These are phyloP conservation scores for Hylodesmum podocarpum DNA, from an alignment of 306 rosid genomes.

Conservation along the genomic window DNA sequence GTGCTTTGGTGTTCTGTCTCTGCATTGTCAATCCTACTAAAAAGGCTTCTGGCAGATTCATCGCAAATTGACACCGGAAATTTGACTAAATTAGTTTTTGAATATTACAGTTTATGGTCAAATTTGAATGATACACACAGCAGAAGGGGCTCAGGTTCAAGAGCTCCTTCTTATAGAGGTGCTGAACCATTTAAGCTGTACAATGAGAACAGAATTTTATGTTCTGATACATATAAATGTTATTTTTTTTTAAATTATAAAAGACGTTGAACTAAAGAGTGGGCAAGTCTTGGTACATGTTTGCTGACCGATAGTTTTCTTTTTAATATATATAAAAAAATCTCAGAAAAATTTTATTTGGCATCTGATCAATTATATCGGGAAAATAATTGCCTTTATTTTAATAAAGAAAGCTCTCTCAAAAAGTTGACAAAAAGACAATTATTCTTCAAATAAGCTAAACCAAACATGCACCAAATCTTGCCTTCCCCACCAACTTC, in stretches of 20 bases:
- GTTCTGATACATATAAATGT: not conserved
- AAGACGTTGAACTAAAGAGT: slow-evolving; percentile 9
- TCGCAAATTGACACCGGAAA: not conserved
- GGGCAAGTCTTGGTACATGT: not conserved
- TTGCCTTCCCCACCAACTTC: not conserved
- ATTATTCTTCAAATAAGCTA: not conserved
- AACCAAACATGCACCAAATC: not conserved
- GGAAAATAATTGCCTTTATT: not conserved
- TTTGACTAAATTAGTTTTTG: not conserved
- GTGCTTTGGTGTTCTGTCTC: slow-evolving; percentile 40
- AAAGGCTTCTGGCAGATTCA: slow-evolving; percentile 1
- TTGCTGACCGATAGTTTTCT: not conserved
- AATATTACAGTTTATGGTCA: not conserved
- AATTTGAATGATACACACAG: not conserved
- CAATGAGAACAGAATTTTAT: not conserved
- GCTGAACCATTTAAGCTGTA: not conserved
- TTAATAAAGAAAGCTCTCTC: not conserved
- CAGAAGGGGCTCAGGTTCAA: not conserved
- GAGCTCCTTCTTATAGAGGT: not conserved
- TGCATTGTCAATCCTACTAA: not conserved
- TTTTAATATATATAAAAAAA: too few relatives aligned
- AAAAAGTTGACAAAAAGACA: not conserved
- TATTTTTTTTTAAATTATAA: not conserved
- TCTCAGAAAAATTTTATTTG: too few relatives aligned
- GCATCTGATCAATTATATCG: too few relatives aligned